phyloP scores from a whole-genome alignment of 768 basidiomycete genomes.

The Phaeotremella fagi region DNA sequence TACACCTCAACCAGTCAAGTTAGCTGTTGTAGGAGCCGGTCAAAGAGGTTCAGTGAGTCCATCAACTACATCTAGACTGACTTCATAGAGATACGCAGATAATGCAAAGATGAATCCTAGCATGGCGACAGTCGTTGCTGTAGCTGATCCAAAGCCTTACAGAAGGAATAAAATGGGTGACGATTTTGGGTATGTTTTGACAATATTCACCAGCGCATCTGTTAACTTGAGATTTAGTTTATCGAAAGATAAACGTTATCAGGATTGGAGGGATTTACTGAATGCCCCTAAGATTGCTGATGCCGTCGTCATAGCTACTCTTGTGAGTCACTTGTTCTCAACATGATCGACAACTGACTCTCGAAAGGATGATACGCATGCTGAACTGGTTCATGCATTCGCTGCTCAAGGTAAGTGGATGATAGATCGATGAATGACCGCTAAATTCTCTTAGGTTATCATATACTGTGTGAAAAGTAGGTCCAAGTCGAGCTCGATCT shows the following conservation, averaged over 20 bases:
- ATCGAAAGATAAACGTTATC: constrained; percentile 66
- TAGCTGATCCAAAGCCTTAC: constrained; percentile 73
- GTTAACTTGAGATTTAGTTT: constrained; percentile 47
- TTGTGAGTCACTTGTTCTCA: constrained; percentile 8
- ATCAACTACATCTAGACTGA: constrained; percentile 48
- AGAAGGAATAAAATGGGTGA: constrained; percentile 60
- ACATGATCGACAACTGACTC: not conserved
- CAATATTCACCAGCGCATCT: not conserved
- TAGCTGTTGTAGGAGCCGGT: constrained; percentile 77
- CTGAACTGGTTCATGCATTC: constrained; percentile 68
- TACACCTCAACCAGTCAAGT: constrained; percentile 49
- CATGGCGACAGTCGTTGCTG: constrained; percentile 70
- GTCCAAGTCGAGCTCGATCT: not conserved
- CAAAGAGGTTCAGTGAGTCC: constrained; percentile 66
- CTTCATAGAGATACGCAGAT: constrained; percentile 57
- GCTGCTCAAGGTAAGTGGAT: constrained; percentile 70
- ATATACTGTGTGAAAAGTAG: constrained; percentile 79
- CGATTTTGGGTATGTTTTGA: constrained; percentile 30
- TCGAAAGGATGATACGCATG: constrained; percentile 65
- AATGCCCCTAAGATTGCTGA: constrained; percentile 73
- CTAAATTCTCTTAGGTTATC: too few relatives aligned
- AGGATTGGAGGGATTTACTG: constrained; percentile 65
- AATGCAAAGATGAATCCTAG: constrained; percentile 62
- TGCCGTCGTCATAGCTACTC: constrained; percentile 72
- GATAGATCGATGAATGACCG: too few relatives aligned